Conservation (phyloP, 1,139 yeast species). For the Saccharomyces hybrid region DNA sequence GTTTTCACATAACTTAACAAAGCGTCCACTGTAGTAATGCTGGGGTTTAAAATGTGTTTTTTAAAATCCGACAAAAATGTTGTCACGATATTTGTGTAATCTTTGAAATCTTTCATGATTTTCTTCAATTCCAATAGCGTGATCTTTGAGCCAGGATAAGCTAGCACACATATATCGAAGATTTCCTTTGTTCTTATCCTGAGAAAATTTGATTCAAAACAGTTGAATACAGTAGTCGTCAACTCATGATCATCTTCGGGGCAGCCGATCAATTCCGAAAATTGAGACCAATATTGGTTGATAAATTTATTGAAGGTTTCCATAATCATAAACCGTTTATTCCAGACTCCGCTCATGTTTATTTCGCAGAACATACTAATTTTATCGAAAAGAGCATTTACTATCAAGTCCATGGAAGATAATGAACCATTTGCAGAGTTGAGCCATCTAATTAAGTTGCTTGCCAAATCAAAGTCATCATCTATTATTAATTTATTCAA, state of each 20-base stretch:
- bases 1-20: slow-evolving; percentile 64
- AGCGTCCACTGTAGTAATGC: slow-evolving; percentile 71
- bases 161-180: slow-evolving; percentile 48
- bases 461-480: slow-evolving; percentile 25
- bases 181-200: slow-evolving; percentile 54
- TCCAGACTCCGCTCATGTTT: slow-evolving; percentile 39
- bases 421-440: slow-evolving; percentile 10
- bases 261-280: slow-evolving; percentile 17
- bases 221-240: slow-evolving; percentile 30
- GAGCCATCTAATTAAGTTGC: slow-evolving; percentile 23
- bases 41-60: slow-evolving; percentile 61
- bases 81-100: slow-evolving; percentile 28
- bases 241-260: slow-evolving; percentile 26
- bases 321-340: slow-evolving; percentile 34
- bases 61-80: slow-evolving; percentile 50
- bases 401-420: slow-evolving; percentile 30
- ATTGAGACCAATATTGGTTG: slow-evolving; percentile 21
- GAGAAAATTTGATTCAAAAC: slow-evolving; percentile 25
- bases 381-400: slow-evolving; percentile 38
- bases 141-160: slow-evolving; percentile 50
- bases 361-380: slow-evolving; percentile 36
- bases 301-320: slow-evolving; percentile 25
- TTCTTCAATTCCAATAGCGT: slow-evolving; percentile 58
- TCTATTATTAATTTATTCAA: slow-evolving; percentile 15
- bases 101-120: slow-evolving; percentile 34